Base-by-base conservation (phyloP, 805 yeast species). In the Ogataea ramenticola region DNA sequence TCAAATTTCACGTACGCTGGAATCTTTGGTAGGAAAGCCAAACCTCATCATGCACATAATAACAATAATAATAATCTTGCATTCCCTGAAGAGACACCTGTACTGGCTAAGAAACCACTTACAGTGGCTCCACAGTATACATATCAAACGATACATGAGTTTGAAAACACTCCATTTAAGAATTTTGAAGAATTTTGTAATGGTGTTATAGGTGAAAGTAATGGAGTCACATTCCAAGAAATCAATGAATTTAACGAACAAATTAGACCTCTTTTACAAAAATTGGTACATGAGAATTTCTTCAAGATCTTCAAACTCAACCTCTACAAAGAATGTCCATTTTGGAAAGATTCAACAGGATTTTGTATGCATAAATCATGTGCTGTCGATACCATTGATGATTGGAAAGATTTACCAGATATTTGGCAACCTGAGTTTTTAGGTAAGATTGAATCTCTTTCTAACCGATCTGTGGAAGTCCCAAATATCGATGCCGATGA, bases 221-320 rank as follows among this genome's bases (percentile, higher is more conserved):
- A 63, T 1, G 51, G 56, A 19, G 57, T 64, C 20, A 60, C 58
- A 2, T 71, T 72, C 44, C 53, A 63, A 8, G 75, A 77, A 47
- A 72, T 82, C 27, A 74, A 80, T 54, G 63, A 60, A 2, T 64
- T 79, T 24, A 82, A 83, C 59, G 41, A 49, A 2, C 60, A 67
- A 35, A 64, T 82, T n/a, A 66, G 82, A 41, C 81, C 83, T 1
- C 62, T 71, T 21, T 61, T 91, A n/a, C 56, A 70, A 16, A 65
- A 74, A 7, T 62, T 91, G 37, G 84, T 82, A 9, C 59, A 72
- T 37, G 80, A 87, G 32, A 88, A 90, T 52, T 93, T 86, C 64
- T 91, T 93, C 76, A 77, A 82, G 50, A 87, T 86, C 60, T 93
- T 87, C 70, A 82, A 88, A 60, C 74, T 93, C 44, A 89, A 93